Evolutionary conservation across 2,329 filamentous ascomycete species (phyloP).

Genomic region (Trichoderma sp.): DNA sequence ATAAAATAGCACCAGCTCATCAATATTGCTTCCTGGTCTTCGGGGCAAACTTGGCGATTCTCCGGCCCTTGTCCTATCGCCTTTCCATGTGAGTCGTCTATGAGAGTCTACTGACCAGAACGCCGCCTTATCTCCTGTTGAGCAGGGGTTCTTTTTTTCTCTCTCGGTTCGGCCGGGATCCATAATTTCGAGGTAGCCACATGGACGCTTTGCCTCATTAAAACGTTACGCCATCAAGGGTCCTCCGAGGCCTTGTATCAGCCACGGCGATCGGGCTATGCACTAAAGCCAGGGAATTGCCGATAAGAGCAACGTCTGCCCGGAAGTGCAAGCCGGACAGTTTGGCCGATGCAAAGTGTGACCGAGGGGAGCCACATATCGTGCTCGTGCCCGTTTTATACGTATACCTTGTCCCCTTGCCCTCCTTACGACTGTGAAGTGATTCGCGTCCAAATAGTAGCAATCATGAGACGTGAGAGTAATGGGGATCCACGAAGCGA

Average conservation of each 20-base stretch:
- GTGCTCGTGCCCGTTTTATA: neutral
- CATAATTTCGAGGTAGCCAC: neutral
- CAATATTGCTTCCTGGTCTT: neutral
- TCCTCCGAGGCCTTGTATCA: neutral
- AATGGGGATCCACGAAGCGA: neutral
- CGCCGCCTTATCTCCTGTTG: slow-evolving; percentile 6
- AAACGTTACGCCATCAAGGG: neutral
- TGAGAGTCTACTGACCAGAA: neutral
- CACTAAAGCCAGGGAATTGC: neutral
- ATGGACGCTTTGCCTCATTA: slow-evolving; percentile 9
- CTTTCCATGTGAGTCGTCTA: neutral
- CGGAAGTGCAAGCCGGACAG: neutral
- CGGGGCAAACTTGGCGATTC: neutral
- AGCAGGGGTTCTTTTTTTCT: neutral
- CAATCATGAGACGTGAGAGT: neutral
- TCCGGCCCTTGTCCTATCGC: neutral
- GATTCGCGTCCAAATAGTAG: neutral
- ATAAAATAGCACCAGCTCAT: neutral
- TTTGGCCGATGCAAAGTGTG: neutral
- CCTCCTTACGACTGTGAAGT: neutral
- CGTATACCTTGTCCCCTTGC: neutral
- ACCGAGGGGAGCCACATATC: neutral
- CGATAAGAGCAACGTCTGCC: neutral
- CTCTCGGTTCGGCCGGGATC: slow-evolving; percentile 10
- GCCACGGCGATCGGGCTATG: slow-evolving; percentile 1